Percentiles rank a stretch among this genome's conserved stretches.
These are phyloP conservation scores for Brassica balearica DNA, from an alignment of 441 rosid genomes.

Conservation along the genomic window DNA sequence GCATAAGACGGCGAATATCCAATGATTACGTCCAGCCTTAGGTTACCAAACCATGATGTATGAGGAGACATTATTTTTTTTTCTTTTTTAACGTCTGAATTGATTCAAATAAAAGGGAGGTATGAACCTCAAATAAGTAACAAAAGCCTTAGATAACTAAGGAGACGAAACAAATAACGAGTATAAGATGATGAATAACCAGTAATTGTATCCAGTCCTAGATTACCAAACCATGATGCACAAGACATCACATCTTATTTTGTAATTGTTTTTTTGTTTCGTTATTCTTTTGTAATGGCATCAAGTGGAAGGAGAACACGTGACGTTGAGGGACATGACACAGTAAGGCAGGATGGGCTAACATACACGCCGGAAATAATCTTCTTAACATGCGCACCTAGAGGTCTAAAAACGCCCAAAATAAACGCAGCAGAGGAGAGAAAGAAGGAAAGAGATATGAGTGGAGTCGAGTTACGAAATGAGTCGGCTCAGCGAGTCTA, in stretches of 20 bases:
- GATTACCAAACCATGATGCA: background rate
- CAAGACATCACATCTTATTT: background rate
- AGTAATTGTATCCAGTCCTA: background rate
- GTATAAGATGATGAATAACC: background rate
- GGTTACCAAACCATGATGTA: too few relatives aligned
- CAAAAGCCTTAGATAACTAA: too few relatives aligned
- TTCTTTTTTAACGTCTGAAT: too few relatives aligned
- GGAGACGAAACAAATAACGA: too few relatives aligned
- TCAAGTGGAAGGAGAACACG: background rate
- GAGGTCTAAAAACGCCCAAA: constrained; percentile 45
- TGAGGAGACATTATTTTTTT: too few relatives aligned
- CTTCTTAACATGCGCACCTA: constrained; percentile 49
- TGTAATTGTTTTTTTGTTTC: background rate
- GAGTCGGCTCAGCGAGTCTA: constrained; percentile 51
- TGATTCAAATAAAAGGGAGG: too few relatives aligned
- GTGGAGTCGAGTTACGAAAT: constrained; percentile 21
- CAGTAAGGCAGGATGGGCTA: constrained; percentile 26
- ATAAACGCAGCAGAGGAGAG: background rate
- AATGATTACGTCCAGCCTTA: too few relatives aligned
- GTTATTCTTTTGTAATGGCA: background rate
- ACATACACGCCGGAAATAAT: constrained; percentile 22
- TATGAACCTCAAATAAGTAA: too few relatives aligned
- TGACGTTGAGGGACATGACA: background rate
- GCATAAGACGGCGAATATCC: too few relatives aligned
- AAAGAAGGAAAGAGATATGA: constrained; percentile 22